phyloP scores from a whole-genome alignment of 2,329 filamentous ascomycete species.

The Botryotinia calthae region DNA sequence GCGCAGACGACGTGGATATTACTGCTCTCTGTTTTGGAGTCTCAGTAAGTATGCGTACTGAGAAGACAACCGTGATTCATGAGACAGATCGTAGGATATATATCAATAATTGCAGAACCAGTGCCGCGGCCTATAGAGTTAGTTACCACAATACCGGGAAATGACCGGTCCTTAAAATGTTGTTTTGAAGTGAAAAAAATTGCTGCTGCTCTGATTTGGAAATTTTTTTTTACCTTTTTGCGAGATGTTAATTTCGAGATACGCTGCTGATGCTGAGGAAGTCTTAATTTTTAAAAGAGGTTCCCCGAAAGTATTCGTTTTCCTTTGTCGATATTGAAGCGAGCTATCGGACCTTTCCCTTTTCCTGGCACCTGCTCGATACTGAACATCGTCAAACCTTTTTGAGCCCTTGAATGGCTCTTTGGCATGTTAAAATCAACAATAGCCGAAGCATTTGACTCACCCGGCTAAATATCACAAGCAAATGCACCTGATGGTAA shows the following conservation, averaged over 20 bases:
- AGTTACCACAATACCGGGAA: constrained; percentile 25
- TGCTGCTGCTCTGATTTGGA: constrained; percentile 20
- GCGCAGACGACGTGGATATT: constrained; percentile 27
- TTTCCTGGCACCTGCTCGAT: constrained; percentile 36
- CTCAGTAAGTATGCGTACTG: constrained; percentile 29
- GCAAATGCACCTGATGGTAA: not conserved
- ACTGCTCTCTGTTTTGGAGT: constrained; percentile 19
- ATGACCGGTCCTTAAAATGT: constrained; percentile 24
- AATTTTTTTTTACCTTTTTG: constrained; percentile 18
- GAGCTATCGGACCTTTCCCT: constrained; percentile 43
- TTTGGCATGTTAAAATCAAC: constrained; percentile 16
- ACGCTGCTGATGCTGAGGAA: not conserved
- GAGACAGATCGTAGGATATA: constrained; percentile 26
- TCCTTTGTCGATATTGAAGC: constrained; percentile 40
- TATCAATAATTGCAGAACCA: constrained; percentile 19
- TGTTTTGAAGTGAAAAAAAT: constrained; percentile 31
- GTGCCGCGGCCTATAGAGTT: constrained; percentile 26
- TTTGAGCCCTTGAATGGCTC: constrained; percentile 12
- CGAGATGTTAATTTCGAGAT: constrained; percentile 21
- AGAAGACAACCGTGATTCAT: constrained; percentile 32
- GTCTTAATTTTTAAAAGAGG: constrained; percentile 39
- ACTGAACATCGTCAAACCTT: constrained; percentile 13
- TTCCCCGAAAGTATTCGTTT: constrained; percentile 41
- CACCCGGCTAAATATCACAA: constrained; percentile 17
- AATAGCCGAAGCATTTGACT: constrained; percentile 12